phyloP scores from a whole-genome alignment of 2,329 filamentous ascomycete species.

The Dactylellina leptospora region DNA sequence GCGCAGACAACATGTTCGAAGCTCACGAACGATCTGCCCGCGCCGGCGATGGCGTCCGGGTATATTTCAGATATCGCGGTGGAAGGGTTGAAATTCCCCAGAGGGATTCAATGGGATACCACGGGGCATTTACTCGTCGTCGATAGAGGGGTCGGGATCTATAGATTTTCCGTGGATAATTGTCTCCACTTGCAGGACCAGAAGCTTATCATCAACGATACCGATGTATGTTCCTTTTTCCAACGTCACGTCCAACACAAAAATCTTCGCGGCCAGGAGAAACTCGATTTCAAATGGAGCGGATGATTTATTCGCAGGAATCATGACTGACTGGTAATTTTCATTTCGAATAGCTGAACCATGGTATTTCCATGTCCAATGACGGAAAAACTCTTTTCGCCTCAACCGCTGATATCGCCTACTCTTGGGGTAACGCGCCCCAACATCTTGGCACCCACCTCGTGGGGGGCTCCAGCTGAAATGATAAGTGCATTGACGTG shows the following conservation, averaged over 20 bases:
- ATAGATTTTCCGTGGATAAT: constrained; percentile 34
- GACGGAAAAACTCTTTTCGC: constrained; percentile 50
- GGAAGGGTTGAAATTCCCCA: constrained; percentile 33
- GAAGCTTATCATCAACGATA: constrained; percentile 49
- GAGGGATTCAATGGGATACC: constrained; percentile 49
- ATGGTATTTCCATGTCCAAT: constrained; percentile 45
- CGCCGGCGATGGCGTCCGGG: constrained; percentile 43
- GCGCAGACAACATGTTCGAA: constrained; percentile 45
- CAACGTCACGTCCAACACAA: constrained; percentile 28
- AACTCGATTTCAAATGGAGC: background rate
- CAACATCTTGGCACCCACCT: background rate
- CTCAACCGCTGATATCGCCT: constrained; percentile 41
- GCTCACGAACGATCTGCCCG: constrained; percentile 38
- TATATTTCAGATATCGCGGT: constrained; percentile 40
- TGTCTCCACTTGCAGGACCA: constrained; percentile 46
- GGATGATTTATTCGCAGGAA: background rate
- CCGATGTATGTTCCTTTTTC: constrained; percentile 30
- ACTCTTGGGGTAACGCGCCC: constrained; percentile 42
- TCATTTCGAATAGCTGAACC: constrained; percentile 31
- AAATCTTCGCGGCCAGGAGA: background rate
- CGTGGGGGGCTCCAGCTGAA: background rate
- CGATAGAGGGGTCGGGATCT: constrained; percentile 44
- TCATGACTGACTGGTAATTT: too few species aligned
- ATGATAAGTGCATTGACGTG: background rate
- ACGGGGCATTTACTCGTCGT: constrained; percentile 44